phyloP scores from a whole-genome alignment of 2,329 filamentous ascomycete species.

The Colletotrichum sp. region DNA sequence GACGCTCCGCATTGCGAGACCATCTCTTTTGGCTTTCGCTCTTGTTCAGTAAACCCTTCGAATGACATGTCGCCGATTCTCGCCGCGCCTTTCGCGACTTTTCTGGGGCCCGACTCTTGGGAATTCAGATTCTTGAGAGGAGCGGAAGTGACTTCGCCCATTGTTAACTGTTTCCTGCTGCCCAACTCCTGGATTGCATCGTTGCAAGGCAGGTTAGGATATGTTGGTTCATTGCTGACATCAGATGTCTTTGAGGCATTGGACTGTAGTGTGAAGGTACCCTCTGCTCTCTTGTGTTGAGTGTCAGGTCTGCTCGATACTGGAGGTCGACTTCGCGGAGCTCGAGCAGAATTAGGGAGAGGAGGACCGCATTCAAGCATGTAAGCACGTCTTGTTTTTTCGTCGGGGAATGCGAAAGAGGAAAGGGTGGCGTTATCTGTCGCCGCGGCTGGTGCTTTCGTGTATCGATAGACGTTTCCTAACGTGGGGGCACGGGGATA shows the following conservation, averaged over 20 bases:
- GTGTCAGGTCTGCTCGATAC: background rate
- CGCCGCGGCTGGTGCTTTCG: background rate
- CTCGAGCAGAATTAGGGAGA: background rate
- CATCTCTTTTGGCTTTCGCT: background rate
- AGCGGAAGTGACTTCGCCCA: background rate
- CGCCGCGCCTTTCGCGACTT: background rate
- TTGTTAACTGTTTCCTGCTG: background rate
- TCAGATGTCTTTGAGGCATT: background rate
- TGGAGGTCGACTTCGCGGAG: background rate
- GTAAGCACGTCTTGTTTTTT: no score
- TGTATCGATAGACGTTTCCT: background rate
- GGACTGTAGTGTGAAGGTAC: background rate
- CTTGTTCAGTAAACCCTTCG: background rate
- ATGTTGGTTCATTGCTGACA: background rate
- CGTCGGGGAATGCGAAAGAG: no score
- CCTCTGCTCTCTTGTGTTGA: background rate
- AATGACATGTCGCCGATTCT: background rate
- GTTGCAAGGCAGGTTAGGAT: fast-evolving
- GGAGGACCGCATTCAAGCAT: no score
- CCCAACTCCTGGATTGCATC: background rate
- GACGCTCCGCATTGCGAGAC: background rate
- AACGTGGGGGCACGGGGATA: background rate
- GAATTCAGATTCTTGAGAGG: background rate
- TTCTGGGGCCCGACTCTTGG: background rate
- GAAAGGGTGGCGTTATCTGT: background rate